Conservation (phyloP, 306 rosid genomes). For the Vicia sativa region DNA sequence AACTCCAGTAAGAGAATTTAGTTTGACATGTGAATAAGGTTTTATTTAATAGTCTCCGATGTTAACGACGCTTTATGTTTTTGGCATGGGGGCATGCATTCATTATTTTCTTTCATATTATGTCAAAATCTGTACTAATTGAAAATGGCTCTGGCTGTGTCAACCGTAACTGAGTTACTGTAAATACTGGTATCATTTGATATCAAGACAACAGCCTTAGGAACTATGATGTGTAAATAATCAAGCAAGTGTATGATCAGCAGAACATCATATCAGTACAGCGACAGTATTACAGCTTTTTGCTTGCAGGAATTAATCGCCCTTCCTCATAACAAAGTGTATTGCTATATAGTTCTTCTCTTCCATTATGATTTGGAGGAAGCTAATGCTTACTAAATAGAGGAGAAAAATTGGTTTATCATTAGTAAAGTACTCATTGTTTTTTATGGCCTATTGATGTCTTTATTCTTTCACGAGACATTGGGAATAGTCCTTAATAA, state of each 20-base stretch:
- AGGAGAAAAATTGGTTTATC: constrained; percentile 29
- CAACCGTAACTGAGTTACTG: constrained; percentile 6
- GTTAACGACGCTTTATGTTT: constrained; percentile 14
- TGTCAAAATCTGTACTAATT: not conserved
- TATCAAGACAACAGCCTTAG: constrained; percentile 23
- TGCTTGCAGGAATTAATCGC: constrained; percentile 1
- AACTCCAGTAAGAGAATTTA: constrained; percentile 9
- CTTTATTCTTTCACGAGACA: not conserved
- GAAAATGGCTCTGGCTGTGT: constrained; percentile 12
- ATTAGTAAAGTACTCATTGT: not conserved
- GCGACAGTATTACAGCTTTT: constrained; percentile 3
- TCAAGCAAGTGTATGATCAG: constrained; percentile 8
- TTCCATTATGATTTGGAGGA: constrained; percentile 5
- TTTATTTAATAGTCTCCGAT: constrained; percentile 29
- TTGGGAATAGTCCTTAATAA: not conserved
- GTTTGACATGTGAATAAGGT: constrained; percentile 17
- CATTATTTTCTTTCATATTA: constrained; percentile 5
- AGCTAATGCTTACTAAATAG: not conserved
- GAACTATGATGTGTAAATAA: constrained; percentile 16
- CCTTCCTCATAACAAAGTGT: not conserved
- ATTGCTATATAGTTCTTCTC: constrained; percentile 6
- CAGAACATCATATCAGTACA: constrained; percentile 8
- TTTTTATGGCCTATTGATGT: not conserved
- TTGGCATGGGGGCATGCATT: constrained; percentile 11
- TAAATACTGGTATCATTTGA: constrained; percentile 6